Conservation (phyloP, 345 rosid species). For the Moricandia moricandioides region DNA sequence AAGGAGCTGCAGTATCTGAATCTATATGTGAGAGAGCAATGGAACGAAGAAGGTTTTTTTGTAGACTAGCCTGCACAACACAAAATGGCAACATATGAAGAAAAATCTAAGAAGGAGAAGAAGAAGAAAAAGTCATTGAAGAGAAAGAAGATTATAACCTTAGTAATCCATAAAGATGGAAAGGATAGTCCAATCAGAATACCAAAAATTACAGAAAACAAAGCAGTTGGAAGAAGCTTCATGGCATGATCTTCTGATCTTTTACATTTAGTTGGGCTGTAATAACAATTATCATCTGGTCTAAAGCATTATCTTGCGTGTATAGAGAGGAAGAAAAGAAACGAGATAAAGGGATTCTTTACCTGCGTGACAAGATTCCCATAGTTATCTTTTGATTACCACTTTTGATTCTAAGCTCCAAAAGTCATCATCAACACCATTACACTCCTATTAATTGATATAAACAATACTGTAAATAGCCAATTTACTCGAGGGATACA, state of each 20-base stretch:
- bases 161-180: constrained; percentile 55
- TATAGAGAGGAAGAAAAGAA: neutral
- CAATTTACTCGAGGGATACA: neutral
- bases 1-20: constrained; percentile 32
- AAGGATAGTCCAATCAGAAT: constrained; percentile 72
- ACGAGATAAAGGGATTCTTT: neutral
- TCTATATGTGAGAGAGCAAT: constrained; percentile 38
- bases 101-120: neutral
- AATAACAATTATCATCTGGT: constrained; percentile 42
- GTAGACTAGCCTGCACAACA: constrained; percentile 51
- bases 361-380: constrained; percentile 39
- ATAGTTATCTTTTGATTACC: constrained; percentile 4
- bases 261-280: constrained; percentile 34
- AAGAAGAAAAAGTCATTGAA: neutral
- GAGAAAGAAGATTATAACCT: constrained; percentile 44
- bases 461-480: neutral
- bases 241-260: constrained; percentile 57
- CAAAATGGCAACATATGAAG: constrained; percentile 2
- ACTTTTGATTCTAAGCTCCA: constrained; percentile 17
- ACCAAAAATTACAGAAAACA: constrained; percentile 68
- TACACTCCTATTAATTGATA: neutral
- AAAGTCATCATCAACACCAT: constrained; percentile 6
- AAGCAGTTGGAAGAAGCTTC: constrained; percentile 58
- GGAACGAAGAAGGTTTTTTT: constrained; percentile 47
- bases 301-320: neutral